Base-by-base conservation (phyloP, 164 flowering plant species). In the Tetrastigma voinierianum region DNA sequence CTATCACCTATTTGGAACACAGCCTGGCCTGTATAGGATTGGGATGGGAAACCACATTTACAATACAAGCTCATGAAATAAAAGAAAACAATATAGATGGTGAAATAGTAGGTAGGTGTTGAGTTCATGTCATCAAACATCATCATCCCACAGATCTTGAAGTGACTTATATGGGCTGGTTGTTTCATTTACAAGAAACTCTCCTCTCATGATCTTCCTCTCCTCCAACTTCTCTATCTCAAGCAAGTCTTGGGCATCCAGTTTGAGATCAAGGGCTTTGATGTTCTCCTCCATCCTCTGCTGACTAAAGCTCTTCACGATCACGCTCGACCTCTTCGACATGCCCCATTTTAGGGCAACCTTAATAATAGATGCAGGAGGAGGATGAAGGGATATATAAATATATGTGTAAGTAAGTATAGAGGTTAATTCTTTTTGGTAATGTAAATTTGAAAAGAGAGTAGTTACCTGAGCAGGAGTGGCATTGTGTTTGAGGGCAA, bases 271-370 rank as follows among this genome's bases (percentile, higher is more conserved):
- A 19, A 84, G 49, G 58, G 89, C 83, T 20, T 67, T 78, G 51
- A 82, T 75, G 81, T 87, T 91, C 72, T 89, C 95, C 77, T 74
- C 79, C 83, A 91, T 68, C 66, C 97, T 81, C 6, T 66, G 69
- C 13, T 67, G 43, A 65, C 83, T 84, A 74, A 87, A 89, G 77
- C 93, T 89, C 80, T 87, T 91, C 60, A 75, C 84, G 0, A 91
- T 84, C 67, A 86, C 86, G 68, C 90, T 86, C 17, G 81, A 68
- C 47, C 95, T 95, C 61, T 77, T 87, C 44, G 86, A 83, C 64
- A 89, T 12, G 43, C 94, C 95, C 97, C 97, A 91, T 56, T 77
- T 65, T 13, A 91, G 67, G 24, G 91, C 93, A 68, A 90, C 90
- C 96, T 89, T 64, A 49, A 69, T 1, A 59, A 14, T 7, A 44